Base-by-base conservation (phyloP, 148 eudicot species). In the Nepenthes gracilis region DNA sequence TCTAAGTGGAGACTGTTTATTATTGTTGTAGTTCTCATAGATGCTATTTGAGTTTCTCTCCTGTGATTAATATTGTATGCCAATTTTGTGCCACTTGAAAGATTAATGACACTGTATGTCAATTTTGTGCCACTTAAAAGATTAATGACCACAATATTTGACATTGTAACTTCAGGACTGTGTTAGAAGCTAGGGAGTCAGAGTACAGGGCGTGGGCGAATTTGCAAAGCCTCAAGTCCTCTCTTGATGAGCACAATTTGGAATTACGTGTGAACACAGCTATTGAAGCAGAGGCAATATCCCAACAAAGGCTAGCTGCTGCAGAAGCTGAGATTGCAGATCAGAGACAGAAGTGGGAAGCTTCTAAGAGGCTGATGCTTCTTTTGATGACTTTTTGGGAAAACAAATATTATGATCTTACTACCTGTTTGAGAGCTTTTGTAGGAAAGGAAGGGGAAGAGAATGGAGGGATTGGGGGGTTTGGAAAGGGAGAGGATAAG, bases 321-420 rank as follows among this genome's bases (percentile, higher is more conserved):
- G 77, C 97, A 58, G 99, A 94, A 79, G 92, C 97, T 59, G 85
- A 89, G 82, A 89, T 94, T 72, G 90, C 90, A 35, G 79, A 85
- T 57, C 67, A 84, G 53, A 84, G 92, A 79, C 85, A 70, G 67
- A 89, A 74, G 67, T 78, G 74, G 77, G 92, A 94, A 66, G 71
- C 71, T 64, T 77, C 79, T 62, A 86, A 78, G 74, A 81, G 97
- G 99, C 89, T 12, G 53, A 10, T 51, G 38, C 6, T 64, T 8
- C 9, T 43, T 36, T 52, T 10, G 15, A 6, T 12, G 53, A 10
- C 45, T 33, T 9, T 64, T 8, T 8, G 37, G 15, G 43, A 4
- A 14, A 6, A 32, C 2, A 33, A 11, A 33, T 14, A 15, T 33
- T 15, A 35, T 8, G 33, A 35, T 33, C 14, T 33, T n/a, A 13